Conservation (phyloP, 2,329 filamentous ascomycete genomes). For the Catunica adiposa region DNA sequence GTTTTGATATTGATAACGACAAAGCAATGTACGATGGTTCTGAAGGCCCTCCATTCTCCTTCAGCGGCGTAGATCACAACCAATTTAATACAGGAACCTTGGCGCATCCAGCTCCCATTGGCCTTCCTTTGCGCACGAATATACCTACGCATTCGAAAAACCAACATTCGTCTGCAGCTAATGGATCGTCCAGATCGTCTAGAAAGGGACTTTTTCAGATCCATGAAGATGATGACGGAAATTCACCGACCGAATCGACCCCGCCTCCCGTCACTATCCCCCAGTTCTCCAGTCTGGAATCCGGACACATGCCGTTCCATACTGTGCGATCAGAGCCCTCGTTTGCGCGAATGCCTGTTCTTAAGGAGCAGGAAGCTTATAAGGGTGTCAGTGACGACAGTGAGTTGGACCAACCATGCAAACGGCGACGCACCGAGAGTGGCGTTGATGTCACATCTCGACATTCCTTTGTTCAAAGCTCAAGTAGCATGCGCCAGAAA, state of each 20-base stretch:
- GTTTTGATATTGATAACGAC: background rate
- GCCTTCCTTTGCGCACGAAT: constrained; percentile 4
- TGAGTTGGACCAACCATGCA: constrained; percentile 11
- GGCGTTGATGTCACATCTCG: constrained; percentile 7
- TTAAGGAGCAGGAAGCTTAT: constrained; percentile 7
- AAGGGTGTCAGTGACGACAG: constrained; percentile 2
- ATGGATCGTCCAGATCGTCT: constrained; percentile 1
- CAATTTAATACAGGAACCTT: background rate
- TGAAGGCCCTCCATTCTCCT: background rate
- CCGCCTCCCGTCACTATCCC: constrained; percentile 7
- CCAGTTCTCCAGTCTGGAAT: background rate
- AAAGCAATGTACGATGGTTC: background rate
- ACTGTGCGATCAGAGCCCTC: constrained; percentile 14
- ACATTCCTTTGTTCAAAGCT: constrained; percentile 1
- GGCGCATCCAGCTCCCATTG: background rate
- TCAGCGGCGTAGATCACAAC: background rate
- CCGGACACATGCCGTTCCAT: constrained; percentile 4
- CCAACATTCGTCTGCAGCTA: constrained; percentile 1
- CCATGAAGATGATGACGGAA: constrained; percentile 11
- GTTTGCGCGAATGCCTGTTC: constrained; percentile 8
- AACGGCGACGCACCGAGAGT: constrained; percentile 8
- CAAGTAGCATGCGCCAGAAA: constrained; percentile 1
- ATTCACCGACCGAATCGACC: constrained; percentile 11
- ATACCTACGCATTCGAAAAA: background rate
- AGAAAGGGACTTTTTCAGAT: constrained; percentile 14